Conservation (phyloP, 441 rosid species). For the Erysimum cheiri region DNA sequence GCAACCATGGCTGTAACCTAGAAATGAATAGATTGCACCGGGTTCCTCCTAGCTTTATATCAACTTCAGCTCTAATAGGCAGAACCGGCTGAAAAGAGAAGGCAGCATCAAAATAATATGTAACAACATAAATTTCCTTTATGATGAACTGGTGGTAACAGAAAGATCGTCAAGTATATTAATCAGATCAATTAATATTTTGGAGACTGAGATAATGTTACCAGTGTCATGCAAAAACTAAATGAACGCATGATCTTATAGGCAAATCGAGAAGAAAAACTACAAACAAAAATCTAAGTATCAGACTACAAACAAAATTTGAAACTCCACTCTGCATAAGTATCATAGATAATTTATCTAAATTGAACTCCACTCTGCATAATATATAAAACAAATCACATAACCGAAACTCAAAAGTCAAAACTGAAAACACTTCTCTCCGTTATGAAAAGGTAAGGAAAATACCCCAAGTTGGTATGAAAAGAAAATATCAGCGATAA, state of each 20-base stretch:
- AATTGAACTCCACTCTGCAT: too few species aligned
- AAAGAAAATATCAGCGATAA: not conserved
- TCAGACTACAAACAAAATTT: not conserved
- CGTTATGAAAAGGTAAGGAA: not conserved
- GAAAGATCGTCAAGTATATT: slow-evolving; percentile 9
- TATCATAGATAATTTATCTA: too few species aligned
- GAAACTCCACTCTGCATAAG: not conserved
- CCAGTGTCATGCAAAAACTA: slow-evolving; percentile 24
- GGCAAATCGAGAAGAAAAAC: slow-evolving; percentile 18
- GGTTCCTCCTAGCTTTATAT: slow-evolving; percentile 90
- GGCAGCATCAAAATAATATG: slow-evolving; percentile 31
- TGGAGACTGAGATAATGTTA: slow-evolving; percentile 14
- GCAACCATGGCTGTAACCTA: slow-evolving; percentile 87
- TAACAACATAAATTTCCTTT: slow-evolving; percentile 22
- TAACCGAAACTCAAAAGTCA: not conserved
- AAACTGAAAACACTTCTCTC: slow-evolving; percentile 17
- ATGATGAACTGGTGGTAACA: not conserved
- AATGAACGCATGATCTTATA: slow-evolving; percentile 14
- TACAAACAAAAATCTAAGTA: slow-evolving; percentile 13
- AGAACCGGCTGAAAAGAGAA: slow-evolving; percentile 66
- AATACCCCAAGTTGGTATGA: not conserved
- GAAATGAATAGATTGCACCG: slow-evolving; percentile 72
- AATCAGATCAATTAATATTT: slow-evolving; percentile 2
- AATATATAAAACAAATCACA: not conserved
- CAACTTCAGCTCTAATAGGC: slow-evolving; percentile 90